Evolutionary conservation across 2,329 filamentous ascomycete species (phyloP).

Genomic region (Botryotinia convoluta): DNA sequence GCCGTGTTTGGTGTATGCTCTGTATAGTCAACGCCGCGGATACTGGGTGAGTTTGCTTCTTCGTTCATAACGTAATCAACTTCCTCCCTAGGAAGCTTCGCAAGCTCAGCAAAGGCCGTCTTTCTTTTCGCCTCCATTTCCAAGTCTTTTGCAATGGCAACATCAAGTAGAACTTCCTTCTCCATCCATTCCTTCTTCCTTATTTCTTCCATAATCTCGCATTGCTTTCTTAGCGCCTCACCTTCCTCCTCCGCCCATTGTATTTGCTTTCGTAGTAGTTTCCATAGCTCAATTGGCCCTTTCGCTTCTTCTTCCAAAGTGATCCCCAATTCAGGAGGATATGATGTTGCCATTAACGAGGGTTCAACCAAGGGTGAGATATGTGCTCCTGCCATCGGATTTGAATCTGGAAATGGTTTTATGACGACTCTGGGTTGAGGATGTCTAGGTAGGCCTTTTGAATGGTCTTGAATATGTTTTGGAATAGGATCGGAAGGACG

Average conservation of each 20-base stretch:
- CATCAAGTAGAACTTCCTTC: slow-evolving; percentile 76
- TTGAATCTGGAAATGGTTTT: slow-evolving; percentile 55
- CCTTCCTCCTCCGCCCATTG: slow-evolving; percentile 70
- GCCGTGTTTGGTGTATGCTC: slow-evolving; percentile 22
- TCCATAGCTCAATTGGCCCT: slow-evolving; percentile 64
- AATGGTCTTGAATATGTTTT: slow-evolving; percentile 59
- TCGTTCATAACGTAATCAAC: slow-evolving; percentile 21
- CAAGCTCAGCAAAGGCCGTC: slow-evolving; percentile 51
- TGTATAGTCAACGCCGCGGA: slow-evolving; percentile 11
- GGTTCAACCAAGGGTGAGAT: slow-evolving; percentile 43
- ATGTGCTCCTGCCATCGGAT: slow-evolving; percentile 42
- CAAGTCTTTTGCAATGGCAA: slow-evolving; percentile 64
- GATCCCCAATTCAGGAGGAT: slow-evolving; percentile 55
- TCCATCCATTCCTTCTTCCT: slow-evolving; percentile 74
- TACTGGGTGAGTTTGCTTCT: background rate
- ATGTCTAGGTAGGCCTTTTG: slow-evolving; percentile 38
- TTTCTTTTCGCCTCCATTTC: slow-evolving; percentile 61
- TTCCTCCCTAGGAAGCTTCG: slow-evolving; percentile 31
- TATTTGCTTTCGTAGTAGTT: slow-evolving; percentile 59
- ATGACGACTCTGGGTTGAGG: slow-evolving; percentile 60
- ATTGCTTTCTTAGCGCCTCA: slow-evolving; percentile 61
- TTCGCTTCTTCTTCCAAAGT: slow-evolving; percentile 60
- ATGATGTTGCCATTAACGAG: slow-evolving; percentile 38
- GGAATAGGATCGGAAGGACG: slow-evolving; percentile 75
- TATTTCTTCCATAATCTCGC: slow-evolving; percentile 61